Evolutionary conservation across 805 yeast genomes (phyloP).

Genomic region (Komagataella pseudopastoris): DNA sequence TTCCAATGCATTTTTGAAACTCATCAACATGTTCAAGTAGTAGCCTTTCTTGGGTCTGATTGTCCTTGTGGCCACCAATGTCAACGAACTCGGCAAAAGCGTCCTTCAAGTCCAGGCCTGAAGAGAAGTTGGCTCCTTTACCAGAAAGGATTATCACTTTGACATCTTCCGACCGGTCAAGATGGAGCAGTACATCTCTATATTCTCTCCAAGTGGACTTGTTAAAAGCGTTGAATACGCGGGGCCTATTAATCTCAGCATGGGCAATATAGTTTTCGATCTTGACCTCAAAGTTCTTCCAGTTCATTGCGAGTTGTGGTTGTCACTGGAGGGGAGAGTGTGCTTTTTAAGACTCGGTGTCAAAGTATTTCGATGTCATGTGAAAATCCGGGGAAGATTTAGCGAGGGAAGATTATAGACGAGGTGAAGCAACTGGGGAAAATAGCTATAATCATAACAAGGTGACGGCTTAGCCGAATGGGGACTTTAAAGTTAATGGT

Average conservation of each 20-base stretch:
- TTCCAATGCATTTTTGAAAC: conserved; percentile 44
- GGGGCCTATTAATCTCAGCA: conserved; percentile 50
- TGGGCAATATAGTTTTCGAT: conserved; percentile 22
- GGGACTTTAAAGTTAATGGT: too few species aligned
- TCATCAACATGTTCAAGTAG: conserved; percentile 27
- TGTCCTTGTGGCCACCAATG: conserved; percentile 9
- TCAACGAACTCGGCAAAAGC: conserved; percentile 8
- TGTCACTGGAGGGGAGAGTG: background rate
- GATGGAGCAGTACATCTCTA: conserved; percentile 26
- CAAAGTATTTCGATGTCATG: background rate
- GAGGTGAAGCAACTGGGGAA: background rate
- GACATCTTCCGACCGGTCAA: conserved; percentile 30
- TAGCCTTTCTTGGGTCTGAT: conserved; percentile 12
- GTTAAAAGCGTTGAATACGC: conserved; percentile 43
- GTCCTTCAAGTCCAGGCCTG: conserved; percentile 49
- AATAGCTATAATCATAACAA: too few species aligned
- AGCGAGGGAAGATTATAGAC: background rate
- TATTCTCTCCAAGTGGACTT: conserved; percentile 45
- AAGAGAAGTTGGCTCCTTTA: conserved; percentile 38
- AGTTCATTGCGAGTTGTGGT: background rate
- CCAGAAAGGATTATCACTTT: conserved; percentile 47
- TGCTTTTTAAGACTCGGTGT: background rate
- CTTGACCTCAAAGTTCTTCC: background rate
- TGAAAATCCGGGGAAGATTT: background rate
- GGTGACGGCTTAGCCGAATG: background rate